These are phyloP conservation scores for Arthonia radiata DNA, from an alignment of 495 filamentous ascomycete species.

Conservation along the genomic window DNA sequence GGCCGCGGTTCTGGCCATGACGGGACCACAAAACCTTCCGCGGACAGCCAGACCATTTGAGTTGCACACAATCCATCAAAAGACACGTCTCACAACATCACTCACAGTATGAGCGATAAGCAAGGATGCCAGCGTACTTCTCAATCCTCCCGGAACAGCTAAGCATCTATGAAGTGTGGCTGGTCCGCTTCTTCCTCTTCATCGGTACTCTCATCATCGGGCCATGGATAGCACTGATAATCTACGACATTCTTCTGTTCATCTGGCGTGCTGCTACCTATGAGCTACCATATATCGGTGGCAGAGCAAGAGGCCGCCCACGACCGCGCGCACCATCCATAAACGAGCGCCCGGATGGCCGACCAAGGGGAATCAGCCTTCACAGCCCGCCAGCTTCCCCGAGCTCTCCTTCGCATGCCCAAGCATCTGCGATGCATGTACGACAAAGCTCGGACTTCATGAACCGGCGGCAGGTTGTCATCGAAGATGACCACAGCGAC, in stretches of 20 bases:
- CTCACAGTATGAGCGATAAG: too few species aligned
- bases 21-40: too few species aligned
- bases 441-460: too few species aligned
- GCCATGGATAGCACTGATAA: conserved; percentile 37
- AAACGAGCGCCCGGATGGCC: conserved; percentile 30
- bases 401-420: too few species aligned
- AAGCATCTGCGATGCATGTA: too few species aligned
- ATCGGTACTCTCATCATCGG: conserved; percentile 37
- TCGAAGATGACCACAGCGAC: too few species aligned
- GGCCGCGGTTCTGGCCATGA: too few species aligned
- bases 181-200: conserved; percentile 34
- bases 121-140: conserved; percentile 30
- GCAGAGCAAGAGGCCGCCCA: conserved; percentile 33
- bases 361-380: conserved; percentile 25
- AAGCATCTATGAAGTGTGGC: conserved; percentile 35
- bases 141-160: conserved; percentile 35
- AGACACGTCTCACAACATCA: too few species aligned
- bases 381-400: too few species aligned
- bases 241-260: conserved; percentile 46
- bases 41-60: too few species aligned
- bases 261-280: conserved; percentile 30
- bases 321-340: conserved; percentile 40
- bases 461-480: too few species aligned
- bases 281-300: conserved; percentile 36
- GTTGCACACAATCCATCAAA: too few species aligned